phyloP scores from a whole-genome alignment of 495 filamentous ascomycete species.

The Bacidia gigantensis region DNA sequence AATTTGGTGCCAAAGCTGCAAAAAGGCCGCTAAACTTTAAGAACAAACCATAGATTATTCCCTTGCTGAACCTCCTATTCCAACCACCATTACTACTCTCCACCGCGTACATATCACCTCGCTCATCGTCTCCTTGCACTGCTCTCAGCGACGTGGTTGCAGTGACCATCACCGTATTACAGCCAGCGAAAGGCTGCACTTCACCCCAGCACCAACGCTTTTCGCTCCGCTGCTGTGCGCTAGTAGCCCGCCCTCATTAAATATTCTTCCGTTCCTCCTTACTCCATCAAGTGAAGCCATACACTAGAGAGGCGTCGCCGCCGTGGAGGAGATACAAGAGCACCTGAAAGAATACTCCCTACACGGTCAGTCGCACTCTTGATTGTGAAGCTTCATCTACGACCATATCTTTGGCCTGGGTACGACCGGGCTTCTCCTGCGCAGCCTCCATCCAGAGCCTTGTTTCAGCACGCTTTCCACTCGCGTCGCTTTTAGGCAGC shows the following conservation, averaged over 20 bases:
- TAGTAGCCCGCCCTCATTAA: slow-evolving; percentile 5
- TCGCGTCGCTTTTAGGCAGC: too few relatives aligned
- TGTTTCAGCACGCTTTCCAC: too few relatives aligned
- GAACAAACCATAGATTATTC: neutral
- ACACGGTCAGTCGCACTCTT: slow-evolving; percentile 1
- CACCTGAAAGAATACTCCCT: neutral
- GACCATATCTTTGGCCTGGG: neutral
- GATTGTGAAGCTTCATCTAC: neutral
- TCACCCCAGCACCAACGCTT: neutral
- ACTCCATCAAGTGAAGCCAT: neutral
- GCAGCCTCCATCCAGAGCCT: too few relatives aligned
- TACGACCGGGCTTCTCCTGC: neutral
- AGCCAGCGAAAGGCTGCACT: neutral
- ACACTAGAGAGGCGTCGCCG: too few relatives aligned
- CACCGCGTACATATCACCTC: neutral
- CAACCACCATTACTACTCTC: neutral
- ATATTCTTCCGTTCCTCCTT: neutral
- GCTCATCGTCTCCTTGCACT: neutral
- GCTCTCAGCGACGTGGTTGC: neutral
- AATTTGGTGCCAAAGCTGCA: too few relatives aligned
- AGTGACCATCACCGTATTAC: neutral
- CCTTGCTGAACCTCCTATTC: neutral
- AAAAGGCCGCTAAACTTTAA: neutral
- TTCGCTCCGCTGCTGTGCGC: neutral
- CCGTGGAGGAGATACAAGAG: too few relatives aligned